Conservation (phyloP, 2,329 filamentous ascomycete genomes). For the Pseudogymnoascus sp. region DNA sequence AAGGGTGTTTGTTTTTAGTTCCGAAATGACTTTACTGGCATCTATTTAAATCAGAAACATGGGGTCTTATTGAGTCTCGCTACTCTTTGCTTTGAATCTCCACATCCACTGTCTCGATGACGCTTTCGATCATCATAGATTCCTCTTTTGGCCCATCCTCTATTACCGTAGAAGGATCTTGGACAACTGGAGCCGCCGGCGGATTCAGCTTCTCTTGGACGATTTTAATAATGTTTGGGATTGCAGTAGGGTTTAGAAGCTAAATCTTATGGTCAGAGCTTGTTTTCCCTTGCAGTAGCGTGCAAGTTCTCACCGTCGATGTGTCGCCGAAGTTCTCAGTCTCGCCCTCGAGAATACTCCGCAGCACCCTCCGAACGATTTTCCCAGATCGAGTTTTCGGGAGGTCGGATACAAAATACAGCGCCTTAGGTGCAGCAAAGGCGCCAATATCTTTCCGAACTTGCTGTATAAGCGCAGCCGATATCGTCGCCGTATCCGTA, state of each 20-base stretch:
- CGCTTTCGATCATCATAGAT: no score
- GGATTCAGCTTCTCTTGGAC: no score
- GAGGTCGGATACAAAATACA: constrained; percentile 84
- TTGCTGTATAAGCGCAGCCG: constrained; percentile 89
- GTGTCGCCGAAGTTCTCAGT: constrained; percentile 94
- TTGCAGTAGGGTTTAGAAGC: no score
- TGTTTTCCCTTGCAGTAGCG: constrained; percentile 15
- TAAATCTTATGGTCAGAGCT: constrained; percentile 47
- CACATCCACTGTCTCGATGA: neutral
- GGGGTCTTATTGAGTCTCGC: neutral
- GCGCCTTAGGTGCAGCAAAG: constrained; percentile 90
- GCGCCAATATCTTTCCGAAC: constrained; percentile 96
- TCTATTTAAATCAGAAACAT: neutral
- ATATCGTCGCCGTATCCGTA: constrained; percentile 67
- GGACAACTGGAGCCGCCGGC: no score
- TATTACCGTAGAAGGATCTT: no score
- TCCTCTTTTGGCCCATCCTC: no score
- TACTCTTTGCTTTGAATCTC: neutral
- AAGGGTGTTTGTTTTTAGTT: neutral
- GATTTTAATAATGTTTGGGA: no score
- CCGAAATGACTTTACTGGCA: neutral
- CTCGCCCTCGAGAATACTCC: constrained; percentile 97
- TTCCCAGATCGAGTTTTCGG: constrained; percentile 97
- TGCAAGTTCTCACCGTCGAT: constrained; percentile 54
- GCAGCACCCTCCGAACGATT: constrained; percentile 95